Evolutionary conservation across 345 rosid species (phyloP).

Genomic region (Clarkia xantiana): DNA sequence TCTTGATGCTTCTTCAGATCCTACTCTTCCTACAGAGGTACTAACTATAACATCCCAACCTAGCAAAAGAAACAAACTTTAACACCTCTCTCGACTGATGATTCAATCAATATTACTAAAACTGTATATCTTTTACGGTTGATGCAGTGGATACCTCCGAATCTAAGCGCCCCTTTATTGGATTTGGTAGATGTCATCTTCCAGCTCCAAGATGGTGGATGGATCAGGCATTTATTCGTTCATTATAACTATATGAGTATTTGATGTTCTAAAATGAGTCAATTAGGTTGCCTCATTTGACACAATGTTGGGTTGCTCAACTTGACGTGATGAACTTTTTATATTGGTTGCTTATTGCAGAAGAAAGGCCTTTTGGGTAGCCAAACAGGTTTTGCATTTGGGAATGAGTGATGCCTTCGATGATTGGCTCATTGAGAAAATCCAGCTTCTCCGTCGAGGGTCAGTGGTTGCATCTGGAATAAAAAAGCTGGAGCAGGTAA

Average conservation of each 20-base stretch:
- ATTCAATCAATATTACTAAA: no score
- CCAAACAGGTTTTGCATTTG: constrained; percentile 87
- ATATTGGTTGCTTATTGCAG: constrained; percentile 18
- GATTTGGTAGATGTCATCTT: constrained; percentile 86
- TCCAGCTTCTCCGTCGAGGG: constrained; percentile 70
- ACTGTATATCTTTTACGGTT: background rate
- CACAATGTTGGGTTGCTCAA: no score
- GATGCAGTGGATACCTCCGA: constrained; percentile 98
- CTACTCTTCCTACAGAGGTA: constrained; percentile 77
- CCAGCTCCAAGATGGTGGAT: constrained; percentile 96
- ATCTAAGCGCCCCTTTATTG: constrained; percentile 63
- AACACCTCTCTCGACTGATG: no score
- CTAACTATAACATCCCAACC: background rate
- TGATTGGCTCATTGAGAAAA: constrained; percentile 96
- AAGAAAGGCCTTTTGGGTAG: constrained; percentile 97
- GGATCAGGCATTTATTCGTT: constrained; percentile 62
- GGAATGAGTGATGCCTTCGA: constrained; percentile 99
- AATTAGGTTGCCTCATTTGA: no score
- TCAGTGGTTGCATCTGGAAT: constrained; percentile 80
- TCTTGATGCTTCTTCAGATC: constrained; percentile 29
- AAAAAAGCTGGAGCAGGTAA: constrained; percentile 84
- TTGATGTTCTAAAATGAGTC: no score
- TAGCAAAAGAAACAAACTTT: no score
- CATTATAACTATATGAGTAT: no score
- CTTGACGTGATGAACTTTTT: no score